Evolutionary conservation across 2,329 filamentous ascomycete genomes (phyloP).

Genomic region (Teratosphaeria zuluensis): DNA sequence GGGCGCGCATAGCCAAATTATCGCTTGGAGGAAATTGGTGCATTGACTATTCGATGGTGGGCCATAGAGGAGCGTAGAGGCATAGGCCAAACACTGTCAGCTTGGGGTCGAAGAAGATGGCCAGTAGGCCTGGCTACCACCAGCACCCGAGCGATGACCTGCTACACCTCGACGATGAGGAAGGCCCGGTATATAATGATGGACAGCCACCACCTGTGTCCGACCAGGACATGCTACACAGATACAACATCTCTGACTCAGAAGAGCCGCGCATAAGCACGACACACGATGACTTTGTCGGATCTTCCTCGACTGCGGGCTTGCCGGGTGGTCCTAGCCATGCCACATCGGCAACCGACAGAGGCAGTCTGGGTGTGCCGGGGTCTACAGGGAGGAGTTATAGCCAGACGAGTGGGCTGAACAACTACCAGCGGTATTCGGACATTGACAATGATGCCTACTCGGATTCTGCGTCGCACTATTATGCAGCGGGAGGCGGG

Average conservation of each 20-base stretch:
- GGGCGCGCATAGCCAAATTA: background rate
- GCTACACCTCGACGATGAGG: conserved; percentile 57
- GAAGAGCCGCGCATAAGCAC: conserved; percentile 65
- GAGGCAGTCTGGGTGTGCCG: background rate
- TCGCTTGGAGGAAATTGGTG: background rate
- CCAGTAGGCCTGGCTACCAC: conserved; percentile 45
- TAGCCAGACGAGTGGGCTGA: conserved; percentile 70
- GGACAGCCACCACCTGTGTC: conserved; percentile 70
- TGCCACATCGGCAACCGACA: conserved; percentile 22
- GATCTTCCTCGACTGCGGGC: conserved; percentile 39
- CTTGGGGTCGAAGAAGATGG: conserved; percentile 26
- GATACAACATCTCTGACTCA: conserved; percentile 59
- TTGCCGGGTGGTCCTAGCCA: conserved; percentile 36
- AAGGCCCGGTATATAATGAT: conserved; percentile 58
- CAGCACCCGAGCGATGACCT: conserved; percentile 40
- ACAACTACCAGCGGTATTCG: conserved; percentile 87
- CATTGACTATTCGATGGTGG: background rate
- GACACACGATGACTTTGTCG: conserved; percentile 92
- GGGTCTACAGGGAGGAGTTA: conserved; percentile 38
- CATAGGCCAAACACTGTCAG: background rate
- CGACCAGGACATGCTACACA: conserved; percentile 70
- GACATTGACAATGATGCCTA: conserved; percentile 77
- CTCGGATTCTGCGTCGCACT: conserved; percentile 52
- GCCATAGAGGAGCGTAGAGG: background rate
- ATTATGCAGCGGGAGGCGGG: conserved; percentile 61